Conservation (phyloP, 1,284 basidiomycete species). For the Apiotrichum gamsii region DNA sequence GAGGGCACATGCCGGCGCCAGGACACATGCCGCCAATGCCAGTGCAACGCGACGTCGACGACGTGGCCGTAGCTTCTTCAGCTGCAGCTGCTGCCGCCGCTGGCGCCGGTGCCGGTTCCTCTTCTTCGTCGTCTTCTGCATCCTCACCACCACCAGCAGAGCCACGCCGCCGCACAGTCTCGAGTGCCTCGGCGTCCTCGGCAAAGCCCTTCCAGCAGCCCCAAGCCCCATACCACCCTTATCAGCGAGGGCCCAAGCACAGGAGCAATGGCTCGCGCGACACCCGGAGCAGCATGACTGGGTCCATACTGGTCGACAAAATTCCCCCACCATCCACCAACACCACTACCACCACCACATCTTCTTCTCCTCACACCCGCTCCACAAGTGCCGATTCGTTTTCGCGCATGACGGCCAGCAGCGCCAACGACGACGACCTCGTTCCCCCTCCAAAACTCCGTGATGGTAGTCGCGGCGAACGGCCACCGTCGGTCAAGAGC, state of each 20-base stretch:
- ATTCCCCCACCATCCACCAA: neutral
- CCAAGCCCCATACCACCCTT: slow-evolving; percentile 23
- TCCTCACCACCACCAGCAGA: slow-evolving; percentile 1
- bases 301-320: too few relatives aligned
- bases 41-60: slow-evolving; percentile 18
- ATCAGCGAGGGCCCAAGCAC: slow-evolving; percentile 23
- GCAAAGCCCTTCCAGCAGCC: slow-evolving; percentile 1
- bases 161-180: slow-evolving; percentile 20
- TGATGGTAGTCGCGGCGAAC: slow-evolving; percentile 4
- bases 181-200: slow-evolving; percentile 12
- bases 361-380: too few relatives aligned
- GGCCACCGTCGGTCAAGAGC: slow-evolving; percentile 14
- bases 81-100: too few relatives aligned
- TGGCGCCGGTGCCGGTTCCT: too few relatives aligned
- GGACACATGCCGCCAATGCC: slow-evolving; percentile 15
- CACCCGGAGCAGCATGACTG: too few relatives aligned
- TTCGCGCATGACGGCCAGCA: slow-evolving; percentile 10
- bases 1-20: slow-evolving; percentile 22
- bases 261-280: slow-evolving; percentile 9
- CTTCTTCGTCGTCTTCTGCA: too few relatives aligned
- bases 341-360: slow-evolving; percentile 3
- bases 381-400: too few relatives aligned
- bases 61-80: too few relatives aligned
- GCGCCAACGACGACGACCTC: slow-evolving; percentile 5
- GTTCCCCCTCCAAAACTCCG: slow-evolving; percentile 14